Base-by-base conservation (phyloP, 2,329 filamentous ascomycete genomes). In the Phyllosticta citribraziliensis region DNA sequence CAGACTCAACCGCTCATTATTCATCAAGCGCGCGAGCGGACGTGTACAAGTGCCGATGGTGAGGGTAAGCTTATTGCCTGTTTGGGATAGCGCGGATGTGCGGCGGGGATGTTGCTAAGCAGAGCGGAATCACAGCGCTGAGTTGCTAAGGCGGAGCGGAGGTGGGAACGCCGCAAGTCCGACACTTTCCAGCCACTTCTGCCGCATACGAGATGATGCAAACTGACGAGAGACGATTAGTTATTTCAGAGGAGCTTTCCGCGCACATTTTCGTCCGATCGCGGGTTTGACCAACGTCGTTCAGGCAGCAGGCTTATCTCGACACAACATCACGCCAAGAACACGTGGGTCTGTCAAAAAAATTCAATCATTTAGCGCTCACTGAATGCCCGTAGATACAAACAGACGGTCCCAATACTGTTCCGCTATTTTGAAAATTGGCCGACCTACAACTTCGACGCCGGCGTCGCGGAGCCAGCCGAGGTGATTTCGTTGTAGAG, bases 401-500 rank as follows among this genome's bases (percentile, higher is more conserved):
- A 30, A 30, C 17, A 51, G 30, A 20, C 40, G n/a, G 40, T 14
- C n/a, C 12, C n/a, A 3, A 22, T 9, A 20, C n/a, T 25, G 17
- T 47, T 9, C 19, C 24, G 22, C 33, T 17, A n/a, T 55, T 52
- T 60, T 20, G 3, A 54, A 24, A 54, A 40, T 25, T 10, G 11
- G 51, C 17, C 47, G 19, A 2, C 17, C 55, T 25, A 62, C 60
- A 62, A 17, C 55, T 62, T 62, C 51, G 60, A 55, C 11, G 60
- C 60, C n/a, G 60, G 55, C 5, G 60, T 62, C 52, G 52, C 52
- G 14, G 55, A 8, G 2, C 60, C 56, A 1, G 60, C 52, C 30
- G 52, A 58, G 12, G 56, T 92, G 71, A 95, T 94, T 75, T 94
- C 89, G 69, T 93, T 89, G 76, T 96, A 96, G 57, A 96, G 77